These are phyloP conservation scores for Magnusiomyces paraingens DNA, from an alignment of 1,139 yeast genomes.

Conservation along the genomic window DNA sequence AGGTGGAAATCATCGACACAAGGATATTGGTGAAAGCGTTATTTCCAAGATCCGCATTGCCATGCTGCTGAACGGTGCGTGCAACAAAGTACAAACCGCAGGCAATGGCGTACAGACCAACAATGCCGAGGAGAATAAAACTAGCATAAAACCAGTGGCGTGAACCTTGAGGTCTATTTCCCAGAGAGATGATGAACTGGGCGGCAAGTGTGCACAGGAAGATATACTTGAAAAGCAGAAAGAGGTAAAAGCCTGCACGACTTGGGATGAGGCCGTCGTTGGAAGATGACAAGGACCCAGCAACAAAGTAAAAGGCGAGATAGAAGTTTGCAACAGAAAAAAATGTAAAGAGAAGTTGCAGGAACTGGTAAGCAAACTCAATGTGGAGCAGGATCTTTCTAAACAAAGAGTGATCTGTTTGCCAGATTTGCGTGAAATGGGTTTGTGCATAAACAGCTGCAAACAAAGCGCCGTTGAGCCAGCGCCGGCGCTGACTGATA, in stretches of 20 bases:
- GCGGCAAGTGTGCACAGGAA: constrained; percentile 76
- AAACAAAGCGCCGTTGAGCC: constrained; percentile 97
- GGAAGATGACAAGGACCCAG: constrained; percentile 63
- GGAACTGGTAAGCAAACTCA: constrained; percentile 77
- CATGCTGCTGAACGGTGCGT: constrained; percentile 41
- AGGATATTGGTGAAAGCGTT: constrained; percentile 66
- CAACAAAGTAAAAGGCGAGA: constrained; percentile 83
- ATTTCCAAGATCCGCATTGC: constrained; percentile 38
- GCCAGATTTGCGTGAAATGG: constrained; percentile 75
- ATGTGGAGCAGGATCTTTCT: constrained; percentile 76
- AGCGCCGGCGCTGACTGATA: constrained; percentile 90
- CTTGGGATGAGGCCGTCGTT: constrained; percentile 47
- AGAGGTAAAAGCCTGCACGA: constrained; percentile 61
- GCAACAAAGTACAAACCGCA: constrained; percentile 79
- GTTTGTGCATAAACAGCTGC: constrained; percentile 87
- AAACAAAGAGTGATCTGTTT: constrained; percentile 69
- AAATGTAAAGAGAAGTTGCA: constrained; percentile 73
- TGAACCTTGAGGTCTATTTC: constrained; percentile 94
- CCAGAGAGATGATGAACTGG: constrained; percentile 85
- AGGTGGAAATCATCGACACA: constrained; percentile 76
- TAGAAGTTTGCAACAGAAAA: constrained; percentile 88
- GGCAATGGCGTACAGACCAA: constrained; percentile 74
- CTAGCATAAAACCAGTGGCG: constrained; percentile 62
- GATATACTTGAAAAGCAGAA: constrained; percentile 76
- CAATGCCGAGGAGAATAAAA: constrained; percentile 63